Evolutionary conservation across 1,284 basidiomycete genomes (phyloP).

Genomic region (Cyathus pygmaeus): DNA sequence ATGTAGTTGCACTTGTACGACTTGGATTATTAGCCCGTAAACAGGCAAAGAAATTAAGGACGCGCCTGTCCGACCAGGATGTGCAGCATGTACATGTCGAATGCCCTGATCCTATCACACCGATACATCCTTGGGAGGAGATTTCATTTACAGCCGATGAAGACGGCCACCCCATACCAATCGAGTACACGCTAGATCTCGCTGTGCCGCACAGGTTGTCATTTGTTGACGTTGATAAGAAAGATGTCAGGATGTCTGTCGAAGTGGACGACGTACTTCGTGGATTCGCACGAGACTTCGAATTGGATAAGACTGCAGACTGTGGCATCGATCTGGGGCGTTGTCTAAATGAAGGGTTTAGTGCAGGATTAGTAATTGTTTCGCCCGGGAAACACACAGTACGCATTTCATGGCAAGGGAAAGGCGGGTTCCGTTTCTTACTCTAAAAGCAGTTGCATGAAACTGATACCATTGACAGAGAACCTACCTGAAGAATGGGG

Average conservation of each 20-base stretch:
- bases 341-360: constrained; percentile 21
- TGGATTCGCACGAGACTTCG: constrained; percentile 23
- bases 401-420: constrained; percentile 21
- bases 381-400: constrained; percentile 28
- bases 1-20: too few species aligned
- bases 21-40: too few species aligned
- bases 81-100: constrained; percentile 5
- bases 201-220: constrained; percentile 19
- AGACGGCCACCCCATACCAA: constrained; percentile 16
- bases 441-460: too few species aligned
- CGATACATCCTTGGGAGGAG: constrained; percentile 14
- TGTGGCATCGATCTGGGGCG: constrained; percentile 21
- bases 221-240: constrained; percentile 25
- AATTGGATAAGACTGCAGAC: constrained; percentile 18
- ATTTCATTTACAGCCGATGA: constrained; percentile 15
- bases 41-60: not conserved
- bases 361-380: constrained; percentile 19
- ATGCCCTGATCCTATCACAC: constrained; percentile 6
- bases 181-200: constrained; percentile 20
- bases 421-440: constrained; percentile 8
- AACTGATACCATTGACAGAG: too few species aligned
- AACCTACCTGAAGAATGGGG: too few species aligned
- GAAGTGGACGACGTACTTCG: constrained; percentile 20
- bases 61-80: constrained; percentile 6
- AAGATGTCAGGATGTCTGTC: constrained; percentile 24